Evolutionary conservation across 2,329 filamentous ascomycete species (phyloP), one percentile per base, ranked within the genome.

Genomic region (Penicillium sp.): DNA sequence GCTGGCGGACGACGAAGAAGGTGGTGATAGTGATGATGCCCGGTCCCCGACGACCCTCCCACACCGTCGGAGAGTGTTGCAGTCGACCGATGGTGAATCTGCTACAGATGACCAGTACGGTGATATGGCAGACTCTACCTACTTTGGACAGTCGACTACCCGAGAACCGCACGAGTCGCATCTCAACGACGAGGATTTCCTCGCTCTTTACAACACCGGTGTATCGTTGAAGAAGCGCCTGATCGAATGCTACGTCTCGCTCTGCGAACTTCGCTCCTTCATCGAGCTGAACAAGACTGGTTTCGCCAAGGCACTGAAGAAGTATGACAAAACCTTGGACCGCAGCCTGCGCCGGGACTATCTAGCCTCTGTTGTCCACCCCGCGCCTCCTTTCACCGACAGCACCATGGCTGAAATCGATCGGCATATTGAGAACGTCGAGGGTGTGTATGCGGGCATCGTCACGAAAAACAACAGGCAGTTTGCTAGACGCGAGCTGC

Each of bases 271-370:
- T 69, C 95, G 96, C 72, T 97, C 93, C 2, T 99, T 93, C 71
- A 88, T 93, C 55, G 93, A 97, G 78, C 85, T 99, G 62, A 99
- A 99, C 81, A 89, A 90, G 77, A 99, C 94, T 0, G 94, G 94
- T 13, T 99, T 99, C 77, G 86, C 88, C 69, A 99, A 99, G 77
- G 93, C 96, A 0, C 79, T 97, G 65, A 99, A 99, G 78, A 99
- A 99, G 76, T 99, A 94, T 71, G 94, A 99, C 82, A 99, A 99
- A 81, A 97, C 90, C 57, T 78, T 96, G 57, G 89, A 97, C 74
- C 88, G 88, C 63, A 88, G 88, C 67, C 80, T 97, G 55, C 92
- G 93, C 64, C 80, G 84, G 15, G 80, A 82, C 46, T 99, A 96
- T 73, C 86, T 97, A 75, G 82, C 85, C 56, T 78, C 85, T 33